These are phyloP conservation scores for Geosmithia flava DNA, from an alignment of 2,329 filamentous ascomycete species.

Conservation along the genomic window DNA sequence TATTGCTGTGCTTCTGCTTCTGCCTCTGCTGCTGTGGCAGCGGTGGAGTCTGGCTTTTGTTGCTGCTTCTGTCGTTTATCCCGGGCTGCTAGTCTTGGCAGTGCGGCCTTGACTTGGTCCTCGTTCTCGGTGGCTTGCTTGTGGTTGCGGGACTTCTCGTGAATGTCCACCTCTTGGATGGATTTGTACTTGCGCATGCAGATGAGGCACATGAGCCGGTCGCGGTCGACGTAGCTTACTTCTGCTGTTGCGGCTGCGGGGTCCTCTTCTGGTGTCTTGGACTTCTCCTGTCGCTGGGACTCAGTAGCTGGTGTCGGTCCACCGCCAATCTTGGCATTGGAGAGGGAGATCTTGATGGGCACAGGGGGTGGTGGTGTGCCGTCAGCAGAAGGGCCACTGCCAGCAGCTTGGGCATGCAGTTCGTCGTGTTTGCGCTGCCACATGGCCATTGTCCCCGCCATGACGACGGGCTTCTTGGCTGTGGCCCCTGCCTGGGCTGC, in stretches of 20 bases:
- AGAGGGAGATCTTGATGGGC: slow-evolving; percentile 19
- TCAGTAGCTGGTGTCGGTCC: neutral
- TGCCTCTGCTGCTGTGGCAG: no score
- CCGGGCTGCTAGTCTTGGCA: slow-evolving; percentile 22
- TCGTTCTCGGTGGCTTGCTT: slow-evolving; percentile 24
- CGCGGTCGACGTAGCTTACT: slow-evolving; percentile 40
- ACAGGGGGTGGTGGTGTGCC: neutral
- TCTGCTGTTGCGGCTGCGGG: neutral
- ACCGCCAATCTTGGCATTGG: slow-evolving; percentile 9
- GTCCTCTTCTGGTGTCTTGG: neutral
- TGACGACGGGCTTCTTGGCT: slow-evolving; percentile 23
- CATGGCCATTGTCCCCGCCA: slow-evolving; percentile 29
- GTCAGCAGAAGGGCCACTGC: neutral
- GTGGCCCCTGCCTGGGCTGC: slow-evolving; percentile 12
- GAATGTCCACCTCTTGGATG: slow-evolving; percentile 25
- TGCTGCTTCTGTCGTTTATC: slow-evolving; percentile 21
- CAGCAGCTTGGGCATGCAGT: slow-evolving; percentile 13
- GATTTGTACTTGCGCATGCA: slow-evolving; percentile 35
- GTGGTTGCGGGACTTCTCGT: slow-evolving; percentile 29
- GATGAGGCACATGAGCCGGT: slow-evolving; percentile 30
- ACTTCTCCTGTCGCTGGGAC: neutral
- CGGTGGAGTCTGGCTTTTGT: slow-evolving; percentile 11
- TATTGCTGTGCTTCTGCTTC: slow-evolving; percentile 24
- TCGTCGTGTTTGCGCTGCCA: slow-evolving; percentile 32
- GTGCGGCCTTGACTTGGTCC: slow-evolving; percentile 35